Base-by-base conservation (phyloP, 306 rosid species). In the Lathyrus tuberosus region DNA sequence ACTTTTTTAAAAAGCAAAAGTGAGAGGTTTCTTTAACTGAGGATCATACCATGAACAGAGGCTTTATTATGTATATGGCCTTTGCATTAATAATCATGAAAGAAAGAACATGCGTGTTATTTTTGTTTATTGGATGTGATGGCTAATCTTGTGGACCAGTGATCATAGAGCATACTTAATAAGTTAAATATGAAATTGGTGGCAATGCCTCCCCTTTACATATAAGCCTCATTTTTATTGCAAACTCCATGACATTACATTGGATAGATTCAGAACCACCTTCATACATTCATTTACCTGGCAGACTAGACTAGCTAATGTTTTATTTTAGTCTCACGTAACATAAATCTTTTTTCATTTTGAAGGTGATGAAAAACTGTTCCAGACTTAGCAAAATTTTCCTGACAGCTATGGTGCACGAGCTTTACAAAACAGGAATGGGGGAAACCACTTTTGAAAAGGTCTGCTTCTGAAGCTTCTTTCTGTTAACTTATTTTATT, bases 381-480 rank as follows among this genome's bases (percentile, higher is more conserved):
- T 84, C 94, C 41, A 87, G 84, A 79, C 73, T 84, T 18, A 65
- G 95, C 78, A 90, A 94, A 85, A 84, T 94, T 62, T 87, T 86
- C 81, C 83, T 94, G 87, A 83, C 98, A 53, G 91, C 98, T 49
- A 78, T 94, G 95, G 97, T 90, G 47, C 88, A 90, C 49, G 97
- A 93, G 66, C 94, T 86, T 48, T 90, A 90, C 72, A 90, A 84
- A 75, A 90, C 97, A 15, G 98, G 97, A 80, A 86, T 90, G 98
- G 90, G 88, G 26, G 98, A 94, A 84, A 89, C 96, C 74, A 94
- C 89, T 47, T 94, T 94, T 71, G 97, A 85, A 78, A 85, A 94
- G 98, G 98, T 93, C 59, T 58, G 67, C 47, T 71, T 78, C 74
- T 61, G 72, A 70, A 73, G 79, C 61, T 82, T 67, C 42, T 38